Percentiles rank a stretch among this genome's conserved stretches.
Evolutionary conservation across 2,329 filamentous ascomycete species (phyloP).

Genomic region (Thelonectria blattea): DNA sequence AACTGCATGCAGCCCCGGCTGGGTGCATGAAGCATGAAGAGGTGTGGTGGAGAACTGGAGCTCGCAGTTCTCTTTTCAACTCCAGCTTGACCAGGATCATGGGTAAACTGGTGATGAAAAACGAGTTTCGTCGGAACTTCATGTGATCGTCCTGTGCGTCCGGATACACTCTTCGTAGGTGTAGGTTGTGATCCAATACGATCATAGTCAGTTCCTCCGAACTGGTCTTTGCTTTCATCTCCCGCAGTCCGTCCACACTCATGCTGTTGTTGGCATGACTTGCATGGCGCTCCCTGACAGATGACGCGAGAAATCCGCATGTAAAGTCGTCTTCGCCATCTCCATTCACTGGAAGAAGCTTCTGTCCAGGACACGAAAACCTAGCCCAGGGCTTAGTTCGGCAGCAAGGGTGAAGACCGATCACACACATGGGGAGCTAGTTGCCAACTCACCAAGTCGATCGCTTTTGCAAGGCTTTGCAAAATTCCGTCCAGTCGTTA

Average conservation of each 20-base stretch:
- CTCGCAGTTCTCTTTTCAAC: constrained; percentile 12
- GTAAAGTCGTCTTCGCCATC: constrained; percentile 4
- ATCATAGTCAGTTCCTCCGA: not conserved
- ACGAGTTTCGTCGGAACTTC: too few relatives aligned
- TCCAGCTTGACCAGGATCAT: constrained; percentile 18
- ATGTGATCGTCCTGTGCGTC: too few relatives aligned
- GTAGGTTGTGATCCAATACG: not conserved
- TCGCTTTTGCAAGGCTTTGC: constrained; percentile 18
- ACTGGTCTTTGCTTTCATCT: constrained; percentile 5
- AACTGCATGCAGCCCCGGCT: constrained; percentile 17
- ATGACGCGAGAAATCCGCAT: constrained; percentile 15
- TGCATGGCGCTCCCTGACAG: constrained; percentile 13
- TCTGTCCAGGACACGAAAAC: too few relatives aligned
- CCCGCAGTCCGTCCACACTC: not conserved
- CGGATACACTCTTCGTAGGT: too few relatives aligned
- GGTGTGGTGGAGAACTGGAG: constrained; percentile 16
- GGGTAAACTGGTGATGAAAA: constrained; percentile 6
- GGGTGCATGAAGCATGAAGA: constrained; percentile 28
- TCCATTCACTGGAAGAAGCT: constrained; percentile 1
- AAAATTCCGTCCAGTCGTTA: constrained; percentile 2
- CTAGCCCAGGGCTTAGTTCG: constrained; percentile 6
- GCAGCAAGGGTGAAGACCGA: not conserved
- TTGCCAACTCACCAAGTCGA: constrained; percentile 37
- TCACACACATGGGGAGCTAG: constrained; percentile 5
- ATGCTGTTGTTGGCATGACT: not conserved